Evolutionary conservation across 164 flowering plant genomes (phyloP).

Genomic region (Nymphaea colorata): DNA sequence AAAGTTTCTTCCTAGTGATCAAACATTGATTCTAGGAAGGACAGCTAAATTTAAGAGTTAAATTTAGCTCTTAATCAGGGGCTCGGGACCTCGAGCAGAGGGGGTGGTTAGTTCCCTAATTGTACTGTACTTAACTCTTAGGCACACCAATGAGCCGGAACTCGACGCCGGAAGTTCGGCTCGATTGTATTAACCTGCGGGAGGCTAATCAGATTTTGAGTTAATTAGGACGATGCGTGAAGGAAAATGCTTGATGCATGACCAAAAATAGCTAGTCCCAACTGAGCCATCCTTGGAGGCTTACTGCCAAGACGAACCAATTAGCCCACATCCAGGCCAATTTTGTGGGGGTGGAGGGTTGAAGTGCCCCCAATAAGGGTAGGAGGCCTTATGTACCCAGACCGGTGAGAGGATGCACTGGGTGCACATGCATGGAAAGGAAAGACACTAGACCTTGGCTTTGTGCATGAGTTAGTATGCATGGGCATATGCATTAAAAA

Average conservation of each 20-base stretch:
- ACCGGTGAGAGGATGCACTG: background rate
- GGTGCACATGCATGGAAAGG: background rate
- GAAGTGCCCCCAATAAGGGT: background rate
- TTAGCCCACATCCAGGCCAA: background rate
- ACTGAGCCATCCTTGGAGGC: background rate
- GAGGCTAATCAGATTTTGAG: background rate
- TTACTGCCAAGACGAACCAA: background rate
- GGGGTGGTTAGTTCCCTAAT: slow-evolving; percentile 2
- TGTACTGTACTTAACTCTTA: background rate
- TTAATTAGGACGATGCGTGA: background rate
- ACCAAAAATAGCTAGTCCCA: background rate
- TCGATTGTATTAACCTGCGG: background rate
- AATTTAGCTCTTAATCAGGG: background rate
- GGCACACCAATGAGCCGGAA: background rate
- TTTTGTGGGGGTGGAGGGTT: background rate
- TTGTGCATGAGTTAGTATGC: background rate
- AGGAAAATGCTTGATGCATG: background rate
- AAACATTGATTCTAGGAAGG: background rate
- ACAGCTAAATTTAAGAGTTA: slow-evolving; percentile 1
- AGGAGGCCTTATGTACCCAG: background rate
- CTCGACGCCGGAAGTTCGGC: background rate
- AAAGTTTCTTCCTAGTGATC: background rate
- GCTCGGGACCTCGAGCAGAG: slow-evolving; percentile 4
- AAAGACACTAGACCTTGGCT: background rate
- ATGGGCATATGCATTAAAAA: slow-evolving; percentile 1